Base-by-base conservation (phyloP, 1,284 basidiomycete species). In the Trichosporon inkin region DNA sequence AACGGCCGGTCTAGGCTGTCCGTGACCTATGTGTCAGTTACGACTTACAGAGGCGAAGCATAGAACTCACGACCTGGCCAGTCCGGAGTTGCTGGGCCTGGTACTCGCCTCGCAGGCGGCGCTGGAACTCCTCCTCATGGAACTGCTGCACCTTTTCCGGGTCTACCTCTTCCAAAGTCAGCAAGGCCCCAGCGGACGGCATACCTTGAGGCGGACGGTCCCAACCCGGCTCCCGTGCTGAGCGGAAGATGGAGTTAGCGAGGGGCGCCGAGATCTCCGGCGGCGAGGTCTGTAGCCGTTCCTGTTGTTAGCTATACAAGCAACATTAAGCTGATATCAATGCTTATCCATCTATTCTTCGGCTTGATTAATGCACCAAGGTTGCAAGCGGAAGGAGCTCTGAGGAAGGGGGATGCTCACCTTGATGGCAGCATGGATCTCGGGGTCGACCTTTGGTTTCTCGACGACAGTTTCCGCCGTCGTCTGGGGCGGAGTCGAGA, bases 21-120 rank as follows among this genome's bases (percentile, higher is more conserved):
- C 62, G 83, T 82, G n/a, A 91, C 83, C 88, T 90, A 40, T 36
- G 28, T 14, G 52, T 60, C 54, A 44, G 55, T 58, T 51, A 57
- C 35, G 40, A 35, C 10, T 10, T 47, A 57, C 34, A 37, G 35
- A 8, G 8, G 22, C 32, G 14, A 34, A 13, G 41, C 44, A 16
- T 24, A n/a, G 47, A 7, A 81, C 85, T 71, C 62, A 90, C 90
- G 55, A 92, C 79, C 70, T 90, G 84, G 1, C 84, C 83, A 17
- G 92, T 80, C 63, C 86, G 84, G 52, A 84, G 69, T 17, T 87
- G 82, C 7, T 85, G 84, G 35, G 84, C 85, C 78, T 92, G 86
- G 70, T 91, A 90, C 70, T 92, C 88, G 14, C 88, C 88, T 53
- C 82, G 80, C 56, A 92, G 78, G 67, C 84, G 85, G 57, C 85